Evolutionary conservation across 805 yeast genomes (phyloP).

Genomic region (Cyberlindnera nakhonratchasimensis): DNA sequence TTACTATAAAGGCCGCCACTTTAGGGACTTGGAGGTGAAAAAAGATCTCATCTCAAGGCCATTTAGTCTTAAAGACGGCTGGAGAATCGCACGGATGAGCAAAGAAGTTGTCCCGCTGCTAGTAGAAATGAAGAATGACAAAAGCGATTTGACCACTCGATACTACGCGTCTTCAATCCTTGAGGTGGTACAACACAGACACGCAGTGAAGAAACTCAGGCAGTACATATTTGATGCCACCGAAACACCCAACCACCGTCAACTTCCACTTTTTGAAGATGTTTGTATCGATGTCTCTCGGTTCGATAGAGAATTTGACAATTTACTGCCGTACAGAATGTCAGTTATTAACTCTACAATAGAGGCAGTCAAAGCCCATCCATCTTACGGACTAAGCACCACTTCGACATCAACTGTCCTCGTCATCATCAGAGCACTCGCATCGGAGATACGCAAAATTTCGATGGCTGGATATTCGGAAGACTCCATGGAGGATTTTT

Average conservation of each 20-base stretch:
- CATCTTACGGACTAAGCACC: neutral
- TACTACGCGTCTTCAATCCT: slow-evolving; percentile 13
- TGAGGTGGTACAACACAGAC: slow-evolving; percentile 10
- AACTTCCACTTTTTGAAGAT: slow-evolving; percentile 11
- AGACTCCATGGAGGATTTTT: slow-evolving; percentile 13
- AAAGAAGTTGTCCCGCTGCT: slow-evolving; percentile 15
- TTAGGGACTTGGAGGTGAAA: slow-evolving; percentile 4
- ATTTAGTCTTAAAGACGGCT: slow-evolving; percentile 11
- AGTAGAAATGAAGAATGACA: slow-evolving; percentile 7
- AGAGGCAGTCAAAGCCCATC: neutral
- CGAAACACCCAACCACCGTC: neutral
- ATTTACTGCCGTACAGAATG: slow-evolving; percentile 16
- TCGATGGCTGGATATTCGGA: neutral
- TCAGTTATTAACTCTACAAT: slow-evolving; percentile 4
- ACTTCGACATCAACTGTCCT: slow-evolving; percentile 12
- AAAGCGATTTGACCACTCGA: slow-evolving; percentile 11
- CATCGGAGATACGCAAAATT: slow-evolving; percentile 5
- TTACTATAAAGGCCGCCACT: slow-evolving; percentile 9
- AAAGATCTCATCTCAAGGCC: slow-evolving; percentile 1
- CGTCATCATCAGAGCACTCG: slow-evolving; percentile 9
- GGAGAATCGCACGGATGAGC: slow-evolving; percentile 6
- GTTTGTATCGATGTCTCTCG: slow-evolving; percentile 8
- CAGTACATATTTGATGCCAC: neutral
- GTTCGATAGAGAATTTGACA: slow-evolving; percentile 24
- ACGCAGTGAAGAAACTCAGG: neutral